Percentiles rank a stretch among this genome's conserved stretches.
These are phyloP conservation scores for Neospermospora avenae DNA, from an alignment of 2,329 filamentous ascomycete species.

Conservation along the genomic window DNA sequence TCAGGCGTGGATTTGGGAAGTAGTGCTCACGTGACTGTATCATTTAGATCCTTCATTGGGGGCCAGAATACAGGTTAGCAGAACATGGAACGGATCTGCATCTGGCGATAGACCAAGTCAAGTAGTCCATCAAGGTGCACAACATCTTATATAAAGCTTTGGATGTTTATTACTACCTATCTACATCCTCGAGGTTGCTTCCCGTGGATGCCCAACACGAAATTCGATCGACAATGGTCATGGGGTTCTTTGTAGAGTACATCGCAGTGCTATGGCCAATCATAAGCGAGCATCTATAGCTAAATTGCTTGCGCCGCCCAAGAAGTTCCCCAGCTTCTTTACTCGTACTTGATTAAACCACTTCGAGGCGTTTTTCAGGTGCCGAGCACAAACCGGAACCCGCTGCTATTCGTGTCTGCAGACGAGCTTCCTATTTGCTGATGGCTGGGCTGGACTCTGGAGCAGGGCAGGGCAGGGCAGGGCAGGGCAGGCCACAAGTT, in stretches of 20 bases:
- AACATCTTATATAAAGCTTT: too few relatives aligned
- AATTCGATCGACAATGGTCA: background rate
- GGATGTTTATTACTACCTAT: too few relatives aligned
- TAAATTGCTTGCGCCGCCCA: background rate
- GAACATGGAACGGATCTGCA: too few relatives aligned
- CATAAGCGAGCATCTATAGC: background rate
- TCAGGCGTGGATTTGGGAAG: too few relatives aligned
- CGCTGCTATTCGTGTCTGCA: slow-evolving; percentile 25
- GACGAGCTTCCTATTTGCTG: slow-evolving; percentile 28
- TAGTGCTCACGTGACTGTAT: too few relatives aligned
- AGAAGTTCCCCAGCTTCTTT: slow-evolving; percentile 18
- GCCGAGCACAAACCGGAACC: slow-evolving; percentile 20
- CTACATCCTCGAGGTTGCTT: background rate
- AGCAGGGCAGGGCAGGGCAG: background rate
- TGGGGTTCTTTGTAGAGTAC: background rate
- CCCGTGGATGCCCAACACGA: background rate
- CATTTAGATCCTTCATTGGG: too few relatives aligned
- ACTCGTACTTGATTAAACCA: too few relatives aligned
- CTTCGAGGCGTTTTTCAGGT: slow-evolving; percentile 18
- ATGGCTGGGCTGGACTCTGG: background rate
- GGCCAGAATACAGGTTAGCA: too few relatives aligned
- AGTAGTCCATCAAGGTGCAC: too few relatives aligned
- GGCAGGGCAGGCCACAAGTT: background rate
- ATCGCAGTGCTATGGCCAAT: background rate
- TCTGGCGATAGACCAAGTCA: too few relatives aligned